These are phyloP conservation scores for Pestalotiopsis sp. DNA, from an alignment of 2,329 filamentous ascomycete genomes.

Conservation along the genomic window DNA sequence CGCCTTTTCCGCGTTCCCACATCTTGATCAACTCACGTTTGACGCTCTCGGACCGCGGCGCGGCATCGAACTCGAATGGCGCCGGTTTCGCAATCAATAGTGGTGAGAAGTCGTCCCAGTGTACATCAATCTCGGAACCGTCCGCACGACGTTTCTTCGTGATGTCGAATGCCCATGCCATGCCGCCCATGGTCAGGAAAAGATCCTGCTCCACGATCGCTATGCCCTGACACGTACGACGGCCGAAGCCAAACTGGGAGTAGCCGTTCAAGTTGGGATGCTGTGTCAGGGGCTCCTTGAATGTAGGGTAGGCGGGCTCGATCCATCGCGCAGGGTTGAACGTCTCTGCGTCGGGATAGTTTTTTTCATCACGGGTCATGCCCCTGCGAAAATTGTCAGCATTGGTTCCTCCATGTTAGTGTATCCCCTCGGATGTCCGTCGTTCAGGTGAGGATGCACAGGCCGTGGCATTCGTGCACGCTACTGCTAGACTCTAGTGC, in stretches of 20 bases:
- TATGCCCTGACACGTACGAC: slow-evolving; percentile 48
- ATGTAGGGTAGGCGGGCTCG: slow-evolving; percentile 39
- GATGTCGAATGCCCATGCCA: slow-evolving; percentile 39
- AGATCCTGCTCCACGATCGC: slow-evolving; percentile 44
- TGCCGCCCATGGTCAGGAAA: slow-evolving; percentile 40
- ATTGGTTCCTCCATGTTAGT: neutral
- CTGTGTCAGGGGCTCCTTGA: slow-evolving; percentile 38
- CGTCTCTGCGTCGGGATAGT: slow-evolving; percentile 39
- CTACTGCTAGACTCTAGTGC: neutral
- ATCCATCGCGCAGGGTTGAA: slow-evolving; percentile 45
- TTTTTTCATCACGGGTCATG: slow-evolving; percentile 45
- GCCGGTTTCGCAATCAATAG: slow-evolving; percentile 46
- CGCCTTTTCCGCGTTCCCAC: slow-evolving; percentile 38
- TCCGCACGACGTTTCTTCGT: slow-evolving; percentile 28
- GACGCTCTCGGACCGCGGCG: slow-evolving; percentile 30
- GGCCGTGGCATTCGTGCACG: neutral
- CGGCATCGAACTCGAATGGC: slow-evolving; percentile 40
- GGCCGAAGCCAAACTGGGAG: slow-evolving; percentile 55
- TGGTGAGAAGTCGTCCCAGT: slow-evolving; percentile 47
- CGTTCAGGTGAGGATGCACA: neutral
- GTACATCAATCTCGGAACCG: slow-evolving; percentile 36
- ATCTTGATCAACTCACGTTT: slow-evolving; percentile 30
- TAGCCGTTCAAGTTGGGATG: slow-evolving; percentile 43
- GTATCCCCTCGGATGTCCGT: slow-evolving; percentile 3
- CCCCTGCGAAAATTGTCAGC: slow-evolving; percentile 34